A percentile compares a stretch with the other conserved stretches of the same genome.
phyloP scores from a whole-genome alignment of 176 grass and related monocot species.

The Dactylis glomerata region DNA sequence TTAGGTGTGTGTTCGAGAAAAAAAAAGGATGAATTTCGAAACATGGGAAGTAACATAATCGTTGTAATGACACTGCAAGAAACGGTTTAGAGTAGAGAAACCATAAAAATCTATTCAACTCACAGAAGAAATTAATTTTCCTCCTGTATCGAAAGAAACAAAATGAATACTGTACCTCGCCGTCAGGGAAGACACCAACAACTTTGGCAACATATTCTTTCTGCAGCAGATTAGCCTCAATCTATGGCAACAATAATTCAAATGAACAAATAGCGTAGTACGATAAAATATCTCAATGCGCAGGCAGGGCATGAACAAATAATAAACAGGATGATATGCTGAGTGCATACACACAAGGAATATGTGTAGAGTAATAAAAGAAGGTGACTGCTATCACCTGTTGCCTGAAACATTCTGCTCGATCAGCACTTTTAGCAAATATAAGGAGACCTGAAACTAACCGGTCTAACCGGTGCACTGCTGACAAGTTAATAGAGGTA shows the following conservation, averaged over 20 bases:
- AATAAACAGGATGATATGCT: not conserved
- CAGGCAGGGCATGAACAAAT: not conserved
- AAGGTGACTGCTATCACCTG: conserved; percentile 51
- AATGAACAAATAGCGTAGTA: conserved; percentile 17
- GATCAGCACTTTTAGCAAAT: conserved; percentile 81
- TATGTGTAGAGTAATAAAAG: not conserved
- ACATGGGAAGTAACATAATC: not conserved
- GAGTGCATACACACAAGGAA: conserved; percentile 16
- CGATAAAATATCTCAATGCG: not conserved
- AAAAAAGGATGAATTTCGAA: not conserved
- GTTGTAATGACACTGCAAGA: not conserved
- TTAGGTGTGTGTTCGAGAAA: too few relatives aligned
- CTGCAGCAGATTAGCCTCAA: conserved; percentile 72
- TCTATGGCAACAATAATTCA: conserved; percentile 34
- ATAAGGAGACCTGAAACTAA: conserved; percentile 99
- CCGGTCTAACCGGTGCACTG: conserved; percentile 87
- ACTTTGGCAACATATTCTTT: conserved; percentile 98
- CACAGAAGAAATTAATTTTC: not conserved
- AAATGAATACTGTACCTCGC: conserved; percentile 53
- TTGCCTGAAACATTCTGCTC: conserved; percentile 84
- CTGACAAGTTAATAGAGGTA: conserved; percentile 57
- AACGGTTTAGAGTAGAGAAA: not conserved
- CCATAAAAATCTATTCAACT: not conserved
- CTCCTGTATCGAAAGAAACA: not conserved
- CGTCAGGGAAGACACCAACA: conserved; percentile 83